phyloP scores from a whole-genome alignment of 2,329 filamentous ascomycete species.

The Sclerotiophoma versabilis region DNA sequence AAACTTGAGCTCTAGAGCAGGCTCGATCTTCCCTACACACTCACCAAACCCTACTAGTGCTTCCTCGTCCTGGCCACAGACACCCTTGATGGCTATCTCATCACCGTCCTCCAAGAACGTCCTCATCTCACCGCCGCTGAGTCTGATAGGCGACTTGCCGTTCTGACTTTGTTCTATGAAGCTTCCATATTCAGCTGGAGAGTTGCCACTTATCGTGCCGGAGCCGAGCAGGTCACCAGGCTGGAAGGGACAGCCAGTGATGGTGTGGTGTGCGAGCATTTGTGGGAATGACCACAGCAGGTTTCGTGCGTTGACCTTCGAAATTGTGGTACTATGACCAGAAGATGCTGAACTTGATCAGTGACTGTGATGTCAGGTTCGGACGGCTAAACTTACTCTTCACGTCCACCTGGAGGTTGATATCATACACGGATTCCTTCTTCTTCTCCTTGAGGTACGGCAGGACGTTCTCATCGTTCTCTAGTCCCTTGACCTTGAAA shows the following conservation, averaged over 20 bases:
- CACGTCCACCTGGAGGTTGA: conserved; percentile 71
- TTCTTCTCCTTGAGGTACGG: conserved; percentile 71
- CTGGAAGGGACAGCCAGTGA: conserved; percentile 77
- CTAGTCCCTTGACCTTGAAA: conserved; percentile 64
- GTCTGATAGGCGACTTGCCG: conserved; percentile 69
- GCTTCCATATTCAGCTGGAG: conserved; percentile 67
- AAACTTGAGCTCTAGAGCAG: conserved; percentile 38
- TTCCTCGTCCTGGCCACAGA: conserved; percentile 67
- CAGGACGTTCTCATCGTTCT: conserved; percentile 62
- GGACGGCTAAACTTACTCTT: conserved; percentile 48
- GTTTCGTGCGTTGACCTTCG: conserved; percentile 68
- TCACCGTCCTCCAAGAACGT: conserved; percentile 79
- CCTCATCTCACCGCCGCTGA: conserved; percentile 71
- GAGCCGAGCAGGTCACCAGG: conserved; percentile 79
- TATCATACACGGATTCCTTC: conserved; percentile 69
- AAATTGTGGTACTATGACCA: conserved; percentile 64
- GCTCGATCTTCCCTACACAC: conserved; percentile 68
- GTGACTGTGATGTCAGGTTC: background rate
- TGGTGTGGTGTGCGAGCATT: conserved; percentile 80
- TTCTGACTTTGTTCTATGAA: conserved; percentile 75
- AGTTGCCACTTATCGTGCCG: conserved; percentile 76
- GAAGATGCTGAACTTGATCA: conserved; percentile 46
- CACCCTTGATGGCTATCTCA: conserved; percentile 69
- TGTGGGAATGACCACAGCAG: conserved; percentile 84
- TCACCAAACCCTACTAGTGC: conserved; percentile 79